Evolutionary conservation across 352 stramenopile genomes (phyloP).

Genomic region (Peronosclerospora sorghi): DNA sequence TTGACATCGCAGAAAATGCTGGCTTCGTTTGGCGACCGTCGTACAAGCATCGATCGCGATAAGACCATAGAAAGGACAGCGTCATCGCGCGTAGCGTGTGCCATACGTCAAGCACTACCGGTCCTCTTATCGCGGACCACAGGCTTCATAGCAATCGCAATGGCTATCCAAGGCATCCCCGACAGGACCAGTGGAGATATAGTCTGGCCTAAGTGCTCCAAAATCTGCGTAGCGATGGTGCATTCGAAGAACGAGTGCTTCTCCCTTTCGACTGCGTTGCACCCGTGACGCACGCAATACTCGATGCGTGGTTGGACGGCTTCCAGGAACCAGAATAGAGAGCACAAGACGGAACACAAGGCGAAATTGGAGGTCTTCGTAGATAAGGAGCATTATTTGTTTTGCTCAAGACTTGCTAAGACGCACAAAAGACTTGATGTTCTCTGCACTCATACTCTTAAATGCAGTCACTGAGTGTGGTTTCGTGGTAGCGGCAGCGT

Average conservation of each 20-base stretch:
- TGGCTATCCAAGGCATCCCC: not conserved
- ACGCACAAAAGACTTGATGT: not conserved
- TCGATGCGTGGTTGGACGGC: not conserved
- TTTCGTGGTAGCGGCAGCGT: not conserved
- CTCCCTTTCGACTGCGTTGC: not conserved
- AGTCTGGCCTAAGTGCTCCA: not conserved
- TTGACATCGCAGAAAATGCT: not conserved
- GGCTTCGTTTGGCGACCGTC: not conserved
- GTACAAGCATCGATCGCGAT: not conserved
- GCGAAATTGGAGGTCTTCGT: constrained; percentile 1
- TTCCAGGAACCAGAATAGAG: constrained; percentile 1
- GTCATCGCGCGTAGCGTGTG: not conserved
- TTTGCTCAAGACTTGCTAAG: not conserved
- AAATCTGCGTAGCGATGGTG: not conserved
- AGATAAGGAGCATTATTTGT: not conserved
- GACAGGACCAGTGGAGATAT: not conserved
- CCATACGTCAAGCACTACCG: not conserved
- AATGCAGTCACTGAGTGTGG: not conserved
- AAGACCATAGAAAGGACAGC: not conserved
- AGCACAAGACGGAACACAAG: no score
- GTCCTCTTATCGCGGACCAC: not conserved
- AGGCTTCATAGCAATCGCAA: not conserved
- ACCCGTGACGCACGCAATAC: not conserved
- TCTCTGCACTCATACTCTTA: not conserved
- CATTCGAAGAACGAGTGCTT: constrained; percentile 4